phyloP scores from a whole-genome alignment of 768 basidiomycete species.

The Nevesoporus exiguus region DNA sequence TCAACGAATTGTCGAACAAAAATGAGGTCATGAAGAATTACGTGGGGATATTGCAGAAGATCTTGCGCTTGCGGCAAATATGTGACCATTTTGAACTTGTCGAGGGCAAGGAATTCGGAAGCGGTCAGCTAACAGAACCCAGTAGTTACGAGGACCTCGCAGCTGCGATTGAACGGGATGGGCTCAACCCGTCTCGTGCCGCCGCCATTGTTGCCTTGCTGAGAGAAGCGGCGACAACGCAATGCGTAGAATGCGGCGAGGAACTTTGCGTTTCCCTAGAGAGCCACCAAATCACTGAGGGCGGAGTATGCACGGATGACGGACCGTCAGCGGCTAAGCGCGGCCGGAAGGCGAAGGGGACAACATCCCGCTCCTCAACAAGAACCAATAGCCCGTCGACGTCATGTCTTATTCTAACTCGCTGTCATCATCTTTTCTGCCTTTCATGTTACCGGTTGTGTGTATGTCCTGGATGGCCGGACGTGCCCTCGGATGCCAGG shows the following conservation, averaged over 20 bases:
- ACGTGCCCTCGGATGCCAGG: slow-evolving; percentile 51
- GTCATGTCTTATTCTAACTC: slow-evolving; percentile 72
- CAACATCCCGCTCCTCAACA: slow-evolving; percentile 63
- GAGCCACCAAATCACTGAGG: slow-evolving; percentile 34
- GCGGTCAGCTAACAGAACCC: slow-evolving; percentile 44
- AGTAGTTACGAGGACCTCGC: slow-evolving; percentile 74
- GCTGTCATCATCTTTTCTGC: slow-evolving; percentile 95
- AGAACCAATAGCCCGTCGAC: slow-evolving; percentile 68
- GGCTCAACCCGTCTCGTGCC: slow-evolving; percentile 72
- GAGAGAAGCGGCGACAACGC: slow-evolving; percentile 81
- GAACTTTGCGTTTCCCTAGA: slow-evolving; percentile 64
- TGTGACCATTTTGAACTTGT: slow-evolving; percentile 95
- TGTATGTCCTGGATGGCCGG: slow-evolving; percentile 82
- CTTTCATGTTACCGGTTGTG: slow-evolving; percentile 74
- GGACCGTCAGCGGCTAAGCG: slow-evolving; percentile 48
- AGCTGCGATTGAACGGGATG: slow-evolving; percentile 70
- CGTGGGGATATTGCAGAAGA: slow-evolving; percentile 95
- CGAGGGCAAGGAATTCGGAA: slow-evolving; percentile 57
- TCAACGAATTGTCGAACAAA: slow-evolving; percentile 78
- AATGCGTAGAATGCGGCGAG: slow-evolving; percentile 82
- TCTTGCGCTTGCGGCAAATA: slow-evolving; percentile 93
- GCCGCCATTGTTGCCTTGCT: slow-evolving; percentile 81
- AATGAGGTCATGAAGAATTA: slow-evolving; percentile 98
- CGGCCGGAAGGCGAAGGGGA: slow-evolving; percentile 51
- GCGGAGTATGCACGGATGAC: slow-evolving; percentile 49